Percentiles rank a stretch among this genome's conserved stretches.
phyloP scores from a whole-genome alignment of 139 green algal genomes.

The Chlamydomonas applanata region DNA sequence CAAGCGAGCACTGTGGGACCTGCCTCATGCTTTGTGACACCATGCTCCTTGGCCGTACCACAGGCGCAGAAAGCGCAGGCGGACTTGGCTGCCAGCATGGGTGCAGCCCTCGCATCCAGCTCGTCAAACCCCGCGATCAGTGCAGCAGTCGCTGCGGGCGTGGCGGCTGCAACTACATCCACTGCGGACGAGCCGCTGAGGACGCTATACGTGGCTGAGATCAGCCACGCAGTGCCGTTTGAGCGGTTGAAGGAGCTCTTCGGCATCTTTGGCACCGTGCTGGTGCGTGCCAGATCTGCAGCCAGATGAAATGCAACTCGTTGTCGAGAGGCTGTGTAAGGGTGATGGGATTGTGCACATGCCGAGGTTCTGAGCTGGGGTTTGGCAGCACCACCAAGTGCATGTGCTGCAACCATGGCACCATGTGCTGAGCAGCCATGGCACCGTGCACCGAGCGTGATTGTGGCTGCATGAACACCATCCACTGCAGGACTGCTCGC shows the following conservation, averaged over 20 bases:
- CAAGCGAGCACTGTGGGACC: background rate
- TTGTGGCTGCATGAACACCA: too few species aligned
- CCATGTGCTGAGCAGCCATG: too few species aligned
- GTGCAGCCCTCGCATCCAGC: background rate
- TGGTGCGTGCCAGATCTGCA: background rate
- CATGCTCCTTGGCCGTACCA: too few species aligned
- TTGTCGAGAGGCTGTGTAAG: background rate
- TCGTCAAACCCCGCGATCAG: background rate
- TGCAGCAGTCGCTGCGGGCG: background rate
- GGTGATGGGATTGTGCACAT: too few species aligned
- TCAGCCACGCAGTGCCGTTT: slow-evolving; percentile 18
- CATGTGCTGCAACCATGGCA: too few species aligned
- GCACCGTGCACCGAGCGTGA: too few species aligned
- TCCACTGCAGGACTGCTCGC: background rate
- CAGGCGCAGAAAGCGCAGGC: too few species aligned
- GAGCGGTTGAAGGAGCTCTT: slow-evolving; percentile 36
- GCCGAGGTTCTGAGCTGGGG: too few species aligned
- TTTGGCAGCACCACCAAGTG: too few species aligned
- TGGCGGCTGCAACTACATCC: background rate
- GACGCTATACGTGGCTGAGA: slow-evolving; percentile 29
- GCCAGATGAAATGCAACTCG: too few species aligned
- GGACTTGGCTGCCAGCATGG: background rate
- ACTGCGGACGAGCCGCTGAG: slow-evolving; percentile 20
- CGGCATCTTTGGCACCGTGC: slow-evolving; percentile 16
- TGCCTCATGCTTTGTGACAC: background rate